These are phyloP conservation scores for Pedinophyceae sp. DNA, from an alignment of 139 green algal species.

Conservation along the genomic window DNA sequence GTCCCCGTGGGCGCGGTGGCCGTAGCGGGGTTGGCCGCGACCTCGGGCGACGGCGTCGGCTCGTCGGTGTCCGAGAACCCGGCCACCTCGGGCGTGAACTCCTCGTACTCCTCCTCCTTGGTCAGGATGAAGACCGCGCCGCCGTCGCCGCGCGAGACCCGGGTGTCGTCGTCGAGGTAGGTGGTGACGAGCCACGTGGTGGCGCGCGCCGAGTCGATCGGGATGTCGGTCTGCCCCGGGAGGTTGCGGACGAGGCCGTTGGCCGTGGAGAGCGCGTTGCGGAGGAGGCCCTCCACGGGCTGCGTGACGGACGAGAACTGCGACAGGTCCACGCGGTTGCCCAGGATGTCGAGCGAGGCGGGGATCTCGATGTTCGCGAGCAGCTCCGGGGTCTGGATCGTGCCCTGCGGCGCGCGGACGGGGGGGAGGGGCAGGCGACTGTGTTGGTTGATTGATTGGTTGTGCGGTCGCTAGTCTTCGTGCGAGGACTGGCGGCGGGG, in stretches of 20 bases:
- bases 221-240: slow-evolving; percentile 38
- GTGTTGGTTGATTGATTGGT: slow-evolving; percentile 10
- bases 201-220: slow-evolving; percentile 16
- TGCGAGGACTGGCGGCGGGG: too few relatives aligned
- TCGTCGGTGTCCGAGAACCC: too few relatives aligned
- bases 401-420: too few relatives aligned
- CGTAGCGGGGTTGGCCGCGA: too few relatives aligned
- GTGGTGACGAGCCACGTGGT: slow-evolving; percentile 66
- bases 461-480: too few relatives aligned
- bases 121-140: slow-evolving; percentile 28
- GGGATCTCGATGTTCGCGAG: slow-evolving; percentile 51
- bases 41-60: too few relatives aligned
- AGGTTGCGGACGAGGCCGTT: slow-evolving; percentile 26
- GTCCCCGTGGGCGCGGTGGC: too few relatives aligned
- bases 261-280: slow-evolving; percentile 13
- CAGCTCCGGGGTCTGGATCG: slow-evolving; percentile 50
- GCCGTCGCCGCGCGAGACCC: slow-evolving; percentile 45
- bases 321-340: slow-evolving; percentile 51
- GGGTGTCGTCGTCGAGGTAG: slow-evolving; percentile 57
- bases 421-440: slow-evolving; percentile 5
- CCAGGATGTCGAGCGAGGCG: slow-evolving; percentile 40
- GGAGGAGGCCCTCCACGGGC: slow-evolving; percentile 23
- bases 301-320: slow-evolving; percentile 17
- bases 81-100: too few relatives aligned
- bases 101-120: too few relatives aligned